Conservation (phyloP, 176 grass and related monocot genomes). For the Typha latifolia region DNA sequence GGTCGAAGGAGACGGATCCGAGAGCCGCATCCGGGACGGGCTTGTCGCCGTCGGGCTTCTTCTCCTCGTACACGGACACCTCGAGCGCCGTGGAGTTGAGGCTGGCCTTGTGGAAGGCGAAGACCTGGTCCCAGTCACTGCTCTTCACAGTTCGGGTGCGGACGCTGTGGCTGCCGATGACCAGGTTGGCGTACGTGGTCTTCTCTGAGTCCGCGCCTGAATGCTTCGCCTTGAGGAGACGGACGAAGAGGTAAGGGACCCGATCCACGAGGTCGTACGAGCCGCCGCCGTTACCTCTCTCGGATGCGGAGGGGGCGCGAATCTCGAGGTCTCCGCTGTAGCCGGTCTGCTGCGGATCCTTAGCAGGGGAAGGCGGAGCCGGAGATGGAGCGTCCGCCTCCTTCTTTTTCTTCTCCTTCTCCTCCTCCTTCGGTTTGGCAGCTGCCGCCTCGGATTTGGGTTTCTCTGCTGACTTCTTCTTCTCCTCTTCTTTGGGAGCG, state of each 20-base stretch:
- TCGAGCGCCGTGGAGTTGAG: conserved; percentile 73
- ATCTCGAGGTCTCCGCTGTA: conserved; percentile 70
- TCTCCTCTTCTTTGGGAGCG: conserved; percentile 1
- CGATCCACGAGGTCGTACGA: conserved; percentile 83
- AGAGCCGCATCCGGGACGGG: conserved; percentile 33
- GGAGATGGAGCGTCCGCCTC: conserved; percentile 9
- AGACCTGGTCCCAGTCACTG: conserved; percentile 90
- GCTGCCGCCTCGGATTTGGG: conserved; percentile 7
- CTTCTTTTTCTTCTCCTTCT: conserved; percentile 35
- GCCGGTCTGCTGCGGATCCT: conserved; percentile 31
- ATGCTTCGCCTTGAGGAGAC: conserved; percentile 82
- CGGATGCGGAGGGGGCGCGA: conserved; percentile 38
- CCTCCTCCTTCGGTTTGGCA: conserved; percentile 24
- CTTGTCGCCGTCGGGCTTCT: conserved; percentile 39
- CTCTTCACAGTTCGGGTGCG: conserved; percentile 34
- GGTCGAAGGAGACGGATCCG: conserved; percentile 68
- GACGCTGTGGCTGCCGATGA: conserved; percentile 72
- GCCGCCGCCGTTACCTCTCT: conserved; percentile 25
- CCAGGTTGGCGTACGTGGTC: conserved; percentile 52
- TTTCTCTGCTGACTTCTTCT: conserved; percentile 16
- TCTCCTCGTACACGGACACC: conserved; percentile 63
- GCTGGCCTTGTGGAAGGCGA: conserved; percentile 84
- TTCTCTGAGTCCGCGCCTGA: conserved; percentile 14
- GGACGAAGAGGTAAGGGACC: conserved; percentile 82
- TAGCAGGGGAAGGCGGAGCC: conserved; percentile 39